Conservation (phyloP, 345 rosid genomes). For the Rhodamnia rubescens region DNA sequence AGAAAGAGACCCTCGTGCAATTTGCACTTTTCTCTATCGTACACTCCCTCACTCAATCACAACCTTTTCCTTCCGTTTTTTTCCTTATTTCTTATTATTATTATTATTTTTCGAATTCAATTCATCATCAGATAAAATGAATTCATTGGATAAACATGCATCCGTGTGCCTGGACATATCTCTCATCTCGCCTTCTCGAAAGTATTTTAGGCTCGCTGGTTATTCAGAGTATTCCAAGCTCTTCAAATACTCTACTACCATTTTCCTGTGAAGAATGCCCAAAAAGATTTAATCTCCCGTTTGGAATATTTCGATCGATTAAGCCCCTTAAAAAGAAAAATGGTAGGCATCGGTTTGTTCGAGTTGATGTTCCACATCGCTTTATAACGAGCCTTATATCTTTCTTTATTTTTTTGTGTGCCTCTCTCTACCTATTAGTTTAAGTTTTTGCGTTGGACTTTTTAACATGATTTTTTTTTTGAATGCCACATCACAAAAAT, state of each 20-base stretch:
- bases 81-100: background rate
- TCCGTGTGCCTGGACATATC: background rate
- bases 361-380: too few species aligned
- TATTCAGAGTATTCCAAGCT: background rate
- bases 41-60: background rate
- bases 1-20: background rate
- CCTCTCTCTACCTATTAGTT: accelerated
- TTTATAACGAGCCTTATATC: too few species aligned
- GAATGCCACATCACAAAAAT: background rate
- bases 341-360: background rate
- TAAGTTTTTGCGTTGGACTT: too few species aligned
- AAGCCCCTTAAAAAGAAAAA: background rate
- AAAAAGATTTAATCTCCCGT: too few species aligned
- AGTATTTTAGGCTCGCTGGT: background rate
- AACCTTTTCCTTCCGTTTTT: background rate
- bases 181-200: background rate
- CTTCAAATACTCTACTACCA: background rate
- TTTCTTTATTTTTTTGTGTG: too few species aligned
- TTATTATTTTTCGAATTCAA: background rate
- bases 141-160: background rate
- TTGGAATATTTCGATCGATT: background rate
- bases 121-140: background rate
- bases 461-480: too few species aligned
- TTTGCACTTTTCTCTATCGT: background rate
- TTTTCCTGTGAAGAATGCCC: background rate